Base-by-base conservation (phyloP, 371 early-diverging fungal genomes). In the Mucor indicus region DNA sequence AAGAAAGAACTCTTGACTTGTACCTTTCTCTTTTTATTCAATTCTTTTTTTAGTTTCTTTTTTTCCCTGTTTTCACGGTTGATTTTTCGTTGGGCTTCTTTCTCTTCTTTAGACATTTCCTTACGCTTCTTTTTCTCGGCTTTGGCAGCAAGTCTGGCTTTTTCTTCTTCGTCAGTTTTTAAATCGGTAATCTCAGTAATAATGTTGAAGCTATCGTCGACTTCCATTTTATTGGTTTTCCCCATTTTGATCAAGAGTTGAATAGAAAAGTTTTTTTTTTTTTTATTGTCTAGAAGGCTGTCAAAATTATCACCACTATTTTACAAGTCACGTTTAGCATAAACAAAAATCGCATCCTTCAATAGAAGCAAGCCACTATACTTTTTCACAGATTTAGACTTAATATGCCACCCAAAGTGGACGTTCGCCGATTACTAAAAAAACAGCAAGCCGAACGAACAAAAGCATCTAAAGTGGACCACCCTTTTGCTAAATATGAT, bases 401-500 rank as follows among this genome's bases (percentile, higher is more conserved):
- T 12, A 45, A 22, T 11, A 66, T 70, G 71, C 57, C 67, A 2
- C 57, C 67, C 8, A 60, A 57, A 29, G 27, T 55, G 6, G 71
- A 76, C 32, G 60, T 70, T 27, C 66, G 77, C 17, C 56, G 57
- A 12, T 41, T 76, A 41, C 57, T 76, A 13, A 72, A 72, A 38
- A 66, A 72, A 39, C 63, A 72, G 42, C 61, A 64, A 21, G 20
- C 49, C 33, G 67, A 69, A 50, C 46, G 77, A 29, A 58, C 57
- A n/a, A 62, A 62, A 44, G 31, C 50, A 10, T 51, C 57, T 16
- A 57, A 55, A 38, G 37, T 76, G 13, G 52, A 54, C 19, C 77
- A 76, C 40, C 71, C 71, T 9, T 64, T 72, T 48, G 77, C 77
- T 5, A 72, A 67, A 44, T 76, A 76, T 49, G 73, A 76, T 40